Evolutionary conservation across 139 green algal genomes (phyloP).

Genomic region (Coelastrella sp.): DNA sequence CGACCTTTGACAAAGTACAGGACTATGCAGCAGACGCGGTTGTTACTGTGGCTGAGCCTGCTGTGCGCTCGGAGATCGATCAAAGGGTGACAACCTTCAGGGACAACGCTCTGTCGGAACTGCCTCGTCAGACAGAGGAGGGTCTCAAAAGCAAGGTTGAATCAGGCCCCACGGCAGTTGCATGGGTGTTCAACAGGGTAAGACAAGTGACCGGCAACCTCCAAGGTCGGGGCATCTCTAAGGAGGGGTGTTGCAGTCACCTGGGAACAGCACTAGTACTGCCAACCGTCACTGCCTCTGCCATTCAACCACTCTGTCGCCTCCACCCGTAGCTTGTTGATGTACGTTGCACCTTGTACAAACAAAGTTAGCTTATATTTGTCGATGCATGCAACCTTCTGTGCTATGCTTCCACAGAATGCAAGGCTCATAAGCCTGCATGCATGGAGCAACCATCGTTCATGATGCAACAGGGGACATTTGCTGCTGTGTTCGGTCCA

Average conservation of each 20-base stretch:
- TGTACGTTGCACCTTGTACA: no score
- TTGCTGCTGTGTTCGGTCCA: no score
- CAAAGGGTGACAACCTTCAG: not conserved
- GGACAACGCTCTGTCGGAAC: not conserved
- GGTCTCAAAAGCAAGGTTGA: not conserved
- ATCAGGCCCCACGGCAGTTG: not conserved
- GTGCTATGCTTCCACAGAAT: no score
- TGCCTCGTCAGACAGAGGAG: slow-evolving; percentile 6
- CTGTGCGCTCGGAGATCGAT: slow-evolving; percentile 19
- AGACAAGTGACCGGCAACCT: not conserved
- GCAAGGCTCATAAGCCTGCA: no score
- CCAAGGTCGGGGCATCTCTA: no score
- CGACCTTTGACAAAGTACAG: slow-evolving; percentile 12
- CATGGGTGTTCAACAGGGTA: slow-evolving; percentile 12
- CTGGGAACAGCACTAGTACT: not conserved
- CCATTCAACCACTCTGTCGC: no score
- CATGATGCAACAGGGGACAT: no score
- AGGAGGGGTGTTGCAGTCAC: not conserved
- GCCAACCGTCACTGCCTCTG: no score
- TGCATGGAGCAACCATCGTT: no score
- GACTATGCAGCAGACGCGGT: slow-evolving; percentile 8
- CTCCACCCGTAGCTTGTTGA: no score
- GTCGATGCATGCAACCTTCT: no score
- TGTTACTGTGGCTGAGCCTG: not conserved
- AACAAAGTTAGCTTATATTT: no score